Conservation (phyloP, 2,329 filamentous ascomycete species). For the Dothistroma pini region DNA sequence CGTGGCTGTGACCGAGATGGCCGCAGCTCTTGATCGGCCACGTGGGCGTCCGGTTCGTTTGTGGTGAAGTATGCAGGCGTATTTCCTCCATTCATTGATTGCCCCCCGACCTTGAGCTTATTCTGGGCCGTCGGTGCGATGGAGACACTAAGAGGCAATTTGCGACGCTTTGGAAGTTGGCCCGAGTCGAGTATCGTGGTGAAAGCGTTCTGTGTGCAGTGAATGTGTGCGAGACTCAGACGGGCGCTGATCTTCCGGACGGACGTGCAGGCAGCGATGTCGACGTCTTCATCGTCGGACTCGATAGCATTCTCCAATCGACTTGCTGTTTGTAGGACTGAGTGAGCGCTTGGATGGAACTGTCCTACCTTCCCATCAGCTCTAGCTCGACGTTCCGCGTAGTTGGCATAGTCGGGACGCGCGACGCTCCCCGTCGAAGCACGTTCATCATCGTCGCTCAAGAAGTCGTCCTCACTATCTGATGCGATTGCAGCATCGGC, state of each 20-base stretch:
- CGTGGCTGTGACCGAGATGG: conserved; percentile 14
- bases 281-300: conserved; percentile 7
- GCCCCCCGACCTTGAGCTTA: neutral
- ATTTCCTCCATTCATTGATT: neutral
- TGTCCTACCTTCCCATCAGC: conserved; percentile 1
- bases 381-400: conserved; percentile 16
- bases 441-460: conserved; percentile 1
- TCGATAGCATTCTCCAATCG: conserved; percentile 9
- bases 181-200: neutral
- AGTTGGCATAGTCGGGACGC: conserved; percentile 11
- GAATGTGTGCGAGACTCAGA: neutral
- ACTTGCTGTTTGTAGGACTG: neutral
- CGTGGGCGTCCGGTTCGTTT: neutral
- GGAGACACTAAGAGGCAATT: neutral
- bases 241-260: neutral
- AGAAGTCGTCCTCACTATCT: conserved; percentile 21
- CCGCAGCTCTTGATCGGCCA: conserved; percentile 6
- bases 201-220: neutral
- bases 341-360: neutral
- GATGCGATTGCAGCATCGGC: conserved; percentile 17
- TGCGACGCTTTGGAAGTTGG: neutral
- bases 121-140: neutral
- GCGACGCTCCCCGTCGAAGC: neutral
- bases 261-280: neutral
- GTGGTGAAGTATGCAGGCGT: conserved; percentile 12